Percentiles rank a stretch among this genome's conserved stretches.
Conservation (phyloP, 164 flowering plant genomes). For the Magnolia officinalis region DNA sequence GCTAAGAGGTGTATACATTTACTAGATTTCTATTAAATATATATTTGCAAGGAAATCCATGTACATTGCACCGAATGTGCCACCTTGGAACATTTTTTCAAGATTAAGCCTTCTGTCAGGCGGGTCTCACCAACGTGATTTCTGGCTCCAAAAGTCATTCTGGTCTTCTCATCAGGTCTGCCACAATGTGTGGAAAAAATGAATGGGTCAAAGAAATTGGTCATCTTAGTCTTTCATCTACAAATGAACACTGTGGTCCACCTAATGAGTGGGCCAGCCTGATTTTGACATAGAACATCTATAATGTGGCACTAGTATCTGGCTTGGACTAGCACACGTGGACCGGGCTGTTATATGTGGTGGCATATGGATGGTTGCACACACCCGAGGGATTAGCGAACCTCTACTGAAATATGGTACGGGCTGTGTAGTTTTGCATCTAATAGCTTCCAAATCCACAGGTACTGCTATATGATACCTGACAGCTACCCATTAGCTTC, state of each 20-base stretch:
- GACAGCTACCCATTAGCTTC: conserved; percentile 52
- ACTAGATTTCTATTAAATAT: too few species aligned
- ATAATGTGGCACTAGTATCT: not conserved
- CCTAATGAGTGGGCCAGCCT: not conserved
- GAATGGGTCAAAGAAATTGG: not conserved
- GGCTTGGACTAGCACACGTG: too few species aligned
- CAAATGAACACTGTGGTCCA: not conserved
- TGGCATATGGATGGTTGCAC: not conserved
- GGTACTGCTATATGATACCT: conserved; percentile 73
- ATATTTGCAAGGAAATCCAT: too few species aligned
- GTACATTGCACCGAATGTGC: too few species aligned
- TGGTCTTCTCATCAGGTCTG: not conserved
- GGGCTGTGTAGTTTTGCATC: not conserved
- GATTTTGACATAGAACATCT: not conserved
- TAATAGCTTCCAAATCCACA: conserved; percentile 14
- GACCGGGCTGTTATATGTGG: too few species aligned
- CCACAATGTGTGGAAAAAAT: not conserved
- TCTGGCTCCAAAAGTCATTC: not conserved
- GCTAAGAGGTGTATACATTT: too few species aligned
- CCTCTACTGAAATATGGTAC: not conserved
- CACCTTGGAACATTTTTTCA: not conserved
- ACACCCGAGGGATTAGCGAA: not conserved
- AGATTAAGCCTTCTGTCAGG: not conserved
- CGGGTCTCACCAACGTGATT: not conserved
- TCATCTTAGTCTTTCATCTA: not conserved